A percentile compares a stretch with the other conserved stretches of the same genome.
Conservation (phyloP, 805 yeast species). For the Pichia membranifaciens region DNA sequence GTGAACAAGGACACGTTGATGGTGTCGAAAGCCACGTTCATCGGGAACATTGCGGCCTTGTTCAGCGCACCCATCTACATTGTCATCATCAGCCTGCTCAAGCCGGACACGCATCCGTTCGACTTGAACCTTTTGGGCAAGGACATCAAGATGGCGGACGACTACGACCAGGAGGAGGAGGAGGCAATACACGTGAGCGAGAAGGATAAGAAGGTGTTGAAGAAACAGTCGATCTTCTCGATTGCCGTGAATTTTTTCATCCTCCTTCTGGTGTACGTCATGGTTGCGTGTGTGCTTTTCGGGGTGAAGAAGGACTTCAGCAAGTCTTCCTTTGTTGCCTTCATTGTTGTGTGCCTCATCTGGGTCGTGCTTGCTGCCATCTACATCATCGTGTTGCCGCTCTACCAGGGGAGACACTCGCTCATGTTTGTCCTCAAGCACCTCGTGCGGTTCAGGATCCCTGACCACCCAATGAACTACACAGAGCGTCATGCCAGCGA, state of each 20-base stretch:
- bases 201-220: constrained; percentile 21
- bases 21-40: constrained; percentile 21
- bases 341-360: constrained; percentile 34
- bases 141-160: constrained; percentile 30
- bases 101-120: constrained; percentile 29
- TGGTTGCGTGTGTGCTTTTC: constrained; percentile 30
- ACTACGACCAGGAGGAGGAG: constrained; percentile 31
- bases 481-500: background rate
- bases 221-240: constrained; percentile 37
- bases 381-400: constrained; percentile 34
- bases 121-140: constrained; percentile 20
- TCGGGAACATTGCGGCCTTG: constrained; percentile 28
- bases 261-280: constrained; percentile 28
- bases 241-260: constrained; percentile 33
- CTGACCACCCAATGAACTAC: constrained; percentile 10
- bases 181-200: constrained; percentile 22
- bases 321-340: constrained; percentile 32
- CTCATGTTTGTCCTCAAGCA: constrained; percentile 9
- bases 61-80: constrained; percentile 25
- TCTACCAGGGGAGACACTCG: constrained; percentile 30
- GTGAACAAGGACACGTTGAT: constrained; percentile 25
- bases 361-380: constrained; percentile 33
- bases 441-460: constrained; percentile 5
- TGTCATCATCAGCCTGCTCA: constrained; percentile 25
- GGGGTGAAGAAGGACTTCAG: constrained; percentile 33